A percentile compares a stretch with the other conserved stretches of the same genome.
Conservation (phyloP, 257 asterid species). For the Gentiana dahurica region DNA sequence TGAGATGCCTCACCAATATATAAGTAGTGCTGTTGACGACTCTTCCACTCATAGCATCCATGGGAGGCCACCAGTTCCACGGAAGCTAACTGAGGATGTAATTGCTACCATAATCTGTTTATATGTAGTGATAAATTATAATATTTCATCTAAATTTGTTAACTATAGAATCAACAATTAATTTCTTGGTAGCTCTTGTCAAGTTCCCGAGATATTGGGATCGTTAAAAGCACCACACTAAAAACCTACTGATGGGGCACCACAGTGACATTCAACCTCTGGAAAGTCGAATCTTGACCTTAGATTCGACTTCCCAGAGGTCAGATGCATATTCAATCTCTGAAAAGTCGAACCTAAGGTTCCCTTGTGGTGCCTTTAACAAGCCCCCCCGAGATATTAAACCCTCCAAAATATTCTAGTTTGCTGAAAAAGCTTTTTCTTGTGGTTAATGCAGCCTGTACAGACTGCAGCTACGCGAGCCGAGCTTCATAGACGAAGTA, state of each 20-base stretch:
- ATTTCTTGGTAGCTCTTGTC: not conserved
- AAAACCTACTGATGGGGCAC: too few species aligned
- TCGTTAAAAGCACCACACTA: too few species aligned
- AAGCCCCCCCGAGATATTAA: too few species aligned
- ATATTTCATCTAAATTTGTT: constrained; percentile 7
- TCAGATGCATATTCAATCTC: too few species aligned
- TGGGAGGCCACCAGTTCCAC: constrained; percentile 56
- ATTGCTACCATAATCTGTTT: constrained; percentile 17
- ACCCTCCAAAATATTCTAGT: not conserved
- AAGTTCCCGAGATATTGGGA: too few species aligned
- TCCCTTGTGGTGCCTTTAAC: too few species aligned
- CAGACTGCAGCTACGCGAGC: constrained; percentile 84
- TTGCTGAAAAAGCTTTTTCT: constrained; percentile 5
- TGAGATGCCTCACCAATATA: constrained; percentile 93
- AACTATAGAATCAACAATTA: not conserved
- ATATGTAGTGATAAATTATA: constrained; percentile 1
- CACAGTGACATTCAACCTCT: too few species aligned
- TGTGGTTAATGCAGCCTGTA: constrained; percentile 55
- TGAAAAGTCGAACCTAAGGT: too few species aligned
- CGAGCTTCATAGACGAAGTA: constrained; percentile 90
- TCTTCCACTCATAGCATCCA: constrained; percentile 43
- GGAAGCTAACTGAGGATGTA: constrained; percentile 69
- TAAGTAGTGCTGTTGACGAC: constrained; percentile 64
- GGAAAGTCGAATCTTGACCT: too few species aligned
- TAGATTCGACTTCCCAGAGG: too few species aligned